These are phyloP conservation scores for Murraya paniculata DNA, from an alignment of 345 rosid species.

Conservation along the genomic window DNA sequence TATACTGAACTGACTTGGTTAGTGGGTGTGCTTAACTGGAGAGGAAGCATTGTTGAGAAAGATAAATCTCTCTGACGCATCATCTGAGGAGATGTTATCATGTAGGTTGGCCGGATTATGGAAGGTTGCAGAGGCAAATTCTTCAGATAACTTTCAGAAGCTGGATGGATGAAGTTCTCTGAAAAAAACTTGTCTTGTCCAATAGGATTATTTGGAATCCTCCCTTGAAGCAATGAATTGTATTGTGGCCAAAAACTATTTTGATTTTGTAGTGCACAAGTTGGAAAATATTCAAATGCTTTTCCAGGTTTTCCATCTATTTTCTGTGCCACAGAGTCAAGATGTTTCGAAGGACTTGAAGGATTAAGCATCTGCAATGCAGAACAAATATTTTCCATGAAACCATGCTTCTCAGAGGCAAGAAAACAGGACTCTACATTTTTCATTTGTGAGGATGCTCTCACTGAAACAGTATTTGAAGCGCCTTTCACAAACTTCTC, in stretches of 20 bases:
- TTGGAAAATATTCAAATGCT: slow-evolving; percentile 2
- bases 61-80: slow-evolving; percentile 15
- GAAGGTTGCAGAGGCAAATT: slow-evolving; percentile 13
- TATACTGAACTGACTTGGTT: not conserved
- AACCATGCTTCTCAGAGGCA: slow-evolving; percentile 1
- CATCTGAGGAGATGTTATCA: not conserved
- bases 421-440: not conserved
- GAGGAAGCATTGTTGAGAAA: not conserved
- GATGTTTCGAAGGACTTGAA: slow-evolving; percentile 1
- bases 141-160: not conserved
- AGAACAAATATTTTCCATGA: not conserved
- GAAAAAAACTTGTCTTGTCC: not conserved
- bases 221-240: not conserved
- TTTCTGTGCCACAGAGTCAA: not conserved
- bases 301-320: slow-evolving; percentile 8
- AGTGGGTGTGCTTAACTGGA: not conserved
- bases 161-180: slow-evolving; percentile 8
- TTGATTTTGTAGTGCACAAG: slow-evolving; percentile 1
- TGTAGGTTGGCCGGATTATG: slow-evolving; percentile 1
- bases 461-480: slow-evolving; percentile 7
- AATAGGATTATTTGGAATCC: not conserved
- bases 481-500: slow-evolving; percentile 3
- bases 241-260: not conserved
- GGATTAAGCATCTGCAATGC: not conserved
- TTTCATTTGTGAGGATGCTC: not conserved